phyloP scores from a whole-genome alignment of 2,329 filamentous ascomycete genomes.

The Neurospora crassa region DNA sequence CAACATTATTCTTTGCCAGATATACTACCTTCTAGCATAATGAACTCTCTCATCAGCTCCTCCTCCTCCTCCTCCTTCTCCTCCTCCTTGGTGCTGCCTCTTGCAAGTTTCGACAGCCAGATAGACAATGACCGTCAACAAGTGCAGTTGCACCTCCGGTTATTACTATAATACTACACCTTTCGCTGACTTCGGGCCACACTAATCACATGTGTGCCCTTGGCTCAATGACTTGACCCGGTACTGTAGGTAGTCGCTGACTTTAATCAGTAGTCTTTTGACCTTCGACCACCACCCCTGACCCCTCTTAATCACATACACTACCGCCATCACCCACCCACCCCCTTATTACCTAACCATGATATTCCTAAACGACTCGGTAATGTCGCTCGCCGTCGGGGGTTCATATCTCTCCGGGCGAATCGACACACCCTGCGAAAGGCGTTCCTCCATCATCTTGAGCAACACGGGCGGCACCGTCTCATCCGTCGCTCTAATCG shows the following conservation, averaged over 20 bases:
- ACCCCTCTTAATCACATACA: background rate
- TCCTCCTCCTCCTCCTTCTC: background rate
- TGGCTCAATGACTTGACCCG: background rate
- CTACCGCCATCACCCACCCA: conserved; percentile 9
- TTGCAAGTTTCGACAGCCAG: background rate
- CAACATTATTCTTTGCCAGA: background rate
- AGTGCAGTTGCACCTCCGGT: background rate
- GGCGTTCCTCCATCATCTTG: conserved; percentile 77
- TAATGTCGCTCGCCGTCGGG: conserved; percentile 41
- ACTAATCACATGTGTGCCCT: background rate
- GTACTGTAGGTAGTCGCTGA: background rate
- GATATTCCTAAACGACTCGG: conserved; percentile 45
- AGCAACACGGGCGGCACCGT: conserved; percentile 69
- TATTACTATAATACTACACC: background rate
- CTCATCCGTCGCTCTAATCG: conserved; percentile 89
- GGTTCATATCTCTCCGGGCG: conserved; percentile 28
- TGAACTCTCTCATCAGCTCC: background rate
- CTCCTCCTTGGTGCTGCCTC: background rate
- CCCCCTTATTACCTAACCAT: conserved; percentile 31
- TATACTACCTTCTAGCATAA: background rate
- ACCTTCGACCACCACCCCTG: background rate
- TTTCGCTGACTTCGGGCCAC: background rate
- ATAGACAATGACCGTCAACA: background rate
- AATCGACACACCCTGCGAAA: conserved; percentile 46
- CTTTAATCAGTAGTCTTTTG: background rate